These are phyloP conservation scores for Camelina laxa DNA, from an alignment of 345 rosid genomes.

Conservation along the genomic window DNA sequence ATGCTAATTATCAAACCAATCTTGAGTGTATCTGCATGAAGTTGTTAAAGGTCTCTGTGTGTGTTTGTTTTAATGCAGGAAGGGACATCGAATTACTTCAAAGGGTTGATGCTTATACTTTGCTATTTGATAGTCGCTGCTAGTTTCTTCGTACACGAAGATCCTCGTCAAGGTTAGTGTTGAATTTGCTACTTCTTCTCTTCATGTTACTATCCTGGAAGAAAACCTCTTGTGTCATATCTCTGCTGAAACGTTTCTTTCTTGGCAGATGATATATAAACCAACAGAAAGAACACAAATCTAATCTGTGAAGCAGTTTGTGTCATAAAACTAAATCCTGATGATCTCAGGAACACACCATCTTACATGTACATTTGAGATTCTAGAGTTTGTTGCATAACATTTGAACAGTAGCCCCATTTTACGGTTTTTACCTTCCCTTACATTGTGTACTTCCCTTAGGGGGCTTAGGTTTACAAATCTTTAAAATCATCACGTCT, in stretches of 20 bases:
- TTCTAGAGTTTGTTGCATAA: neutral
- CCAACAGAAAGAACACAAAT: neutral
- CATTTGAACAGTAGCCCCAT: neutral
- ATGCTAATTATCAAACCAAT: neutral
- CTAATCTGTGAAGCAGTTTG: neutral
- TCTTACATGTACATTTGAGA: slow-evolving; percentile 29
- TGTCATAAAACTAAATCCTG: slow-evolving; percentile 3
- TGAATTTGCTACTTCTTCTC: neutral
- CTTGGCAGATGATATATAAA: slow-evolving; percentile 36
- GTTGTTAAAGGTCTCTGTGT: neutral
- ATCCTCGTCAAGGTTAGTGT: slow-evolving; percentile 45
- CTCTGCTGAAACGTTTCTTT: slow-evolving; percentile 5
- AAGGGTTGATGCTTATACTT: slow-evolving; percentile 83
- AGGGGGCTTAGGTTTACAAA: slow-evolving; percentile 9
- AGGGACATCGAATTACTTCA: slow-evolving; percentile 81
- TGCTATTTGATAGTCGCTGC: slow-evolving; percentile 77
- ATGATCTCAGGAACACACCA: slow-evolving; percentile 8
- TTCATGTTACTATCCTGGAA: no score
- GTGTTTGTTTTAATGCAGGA: slow-evolving; percentile 52
- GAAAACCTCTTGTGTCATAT: neutral
- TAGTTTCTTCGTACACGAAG: slow-evolving; percentile 83
- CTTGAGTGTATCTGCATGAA: neutral
- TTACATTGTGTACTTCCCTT: slow-evolving; percentile 2
- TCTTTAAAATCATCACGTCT: slow-evolving; percentile 17
- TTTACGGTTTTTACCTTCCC: neutral